These are phyloP conservation scores for Citrus sinensis DNA, from an alignment of 345 rosid genomes.

Conservation along the genomic window DNA sequence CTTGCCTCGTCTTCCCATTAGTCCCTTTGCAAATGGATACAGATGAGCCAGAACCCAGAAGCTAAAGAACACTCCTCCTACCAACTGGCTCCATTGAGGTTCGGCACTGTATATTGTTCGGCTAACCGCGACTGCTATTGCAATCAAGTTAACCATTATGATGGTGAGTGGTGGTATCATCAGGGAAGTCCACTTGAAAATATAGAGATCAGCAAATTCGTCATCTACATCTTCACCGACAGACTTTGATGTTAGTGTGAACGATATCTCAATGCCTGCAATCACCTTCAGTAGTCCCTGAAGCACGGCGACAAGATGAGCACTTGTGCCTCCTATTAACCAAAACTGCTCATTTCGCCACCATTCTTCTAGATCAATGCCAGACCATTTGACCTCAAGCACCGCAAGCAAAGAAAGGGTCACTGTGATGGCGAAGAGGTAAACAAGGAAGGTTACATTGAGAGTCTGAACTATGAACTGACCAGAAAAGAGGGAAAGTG, in stretches of 20 bases:
- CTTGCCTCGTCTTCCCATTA: slow-evolving; percentile 73
- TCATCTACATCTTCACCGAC: slow-evolving; percentile 60
- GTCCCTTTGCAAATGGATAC: slow-evolving; percentile 80
- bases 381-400: slow-evolving; percentile 84
- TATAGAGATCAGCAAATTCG: slow-evolving; percentile 65
- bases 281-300: slow-evolving; percentile 79
- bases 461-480: slow-evolving; percentile 64
- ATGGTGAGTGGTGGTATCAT: slow-evolving; percentile 78
- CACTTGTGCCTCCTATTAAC: slow-evolving; percentile 89
- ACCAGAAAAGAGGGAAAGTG: slow-evolving; percentile 62
- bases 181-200: slow-evolving; percentile 72
- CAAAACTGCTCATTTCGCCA: slow-evolving; percentile 95
- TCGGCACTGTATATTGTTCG: slow-evolving; percentile 45
- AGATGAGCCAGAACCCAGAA: slow-evolving; percentile 81
- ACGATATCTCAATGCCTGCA: slow-evolving; percentile 78
- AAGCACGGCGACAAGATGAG: slow-evolving; percentile 76
- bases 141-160: slow-evolving; percentile 73
- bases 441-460: slow-evolving; percentile 46
- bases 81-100: slow-evolving; percentile 60
- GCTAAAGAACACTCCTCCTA: slow-evolving; percentile 82
- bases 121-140: slow-evolving; percentile 52
- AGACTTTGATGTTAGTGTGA: slow-evolving; percentile 71
- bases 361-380: slow-evolving; percentile 74
- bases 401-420: slow-evolving; percentile 62
- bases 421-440: slow-evolving; percentile 56